Evolutionary conservation across 164 flowering plant genomes (phyloP).

Genomic region (Brasenia schreberi): DNA sequence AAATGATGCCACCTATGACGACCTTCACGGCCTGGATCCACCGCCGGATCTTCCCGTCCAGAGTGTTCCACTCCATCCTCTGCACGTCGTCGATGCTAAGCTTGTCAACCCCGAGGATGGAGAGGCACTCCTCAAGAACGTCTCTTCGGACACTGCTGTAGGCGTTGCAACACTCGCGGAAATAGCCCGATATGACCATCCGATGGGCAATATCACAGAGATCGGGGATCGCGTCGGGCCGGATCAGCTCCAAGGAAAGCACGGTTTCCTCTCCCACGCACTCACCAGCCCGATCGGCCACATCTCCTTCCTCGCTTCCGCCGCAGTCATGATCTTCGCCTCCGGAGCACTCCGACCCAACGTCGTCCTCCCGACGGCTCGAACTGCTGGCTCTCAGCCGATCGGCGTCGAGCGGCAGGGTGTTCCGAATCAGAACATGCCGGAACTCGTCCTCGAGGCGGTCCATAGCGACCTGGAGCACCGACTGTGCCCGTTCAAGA

Average conservation of each 20-base stretch:
- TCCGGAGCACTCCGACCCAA: conserved; percentile 23
- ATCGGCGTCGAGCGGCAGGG: conserved; percentile 39
- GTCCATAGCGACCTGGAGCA: conserved; percentile 45
- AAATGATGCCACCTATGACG: conserved; percentile 35
- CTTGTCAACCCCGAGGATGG: conserved; percentile 63
- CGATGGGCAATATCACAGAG: conserved; percentile 64
- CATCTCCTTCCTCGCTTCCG: conserved; percentile 7
- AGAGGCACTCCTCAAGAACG: conserved; percentile 62
- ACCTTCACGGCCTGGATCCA: conserved; percentile 77
- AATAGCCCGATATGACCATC: conserved; percentile 77
- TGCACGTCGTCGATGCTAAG: conserved; percentile 83
- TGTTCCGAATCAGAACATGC: conserved; percentile 23
- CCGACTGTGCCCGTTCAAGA: conserved; percentile 32
- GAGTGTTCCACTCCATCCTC: conserved; percentile 57
- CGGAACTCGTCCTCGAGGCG: conserved; percentile 56
- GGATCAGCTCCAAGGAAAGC: conserved; percentile 36
- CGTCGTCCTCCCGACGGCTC: conserved; percentile 25
- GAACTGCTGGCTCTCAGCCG: conserved; percentile 32
- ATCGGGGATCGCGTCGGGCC: conserved; percentile 38
- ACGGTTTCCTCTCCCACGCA: conserved; percentile 29
- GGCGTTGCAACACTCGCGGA: conserved; percentile 83
- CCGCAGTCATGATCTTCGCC: conserved; percentile 11
- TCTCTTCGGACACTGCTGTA: conserved; percentile 64
- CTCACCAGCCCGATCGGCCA: neutral
- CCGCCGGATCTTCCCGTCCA: conserved; percentile 92